Evolutionary conservation across 2,329 filamentous ascomycete species (phyloP), one percentile per base, ranked within the genome.

Genomic region (Fusarium illudens): DNA sequence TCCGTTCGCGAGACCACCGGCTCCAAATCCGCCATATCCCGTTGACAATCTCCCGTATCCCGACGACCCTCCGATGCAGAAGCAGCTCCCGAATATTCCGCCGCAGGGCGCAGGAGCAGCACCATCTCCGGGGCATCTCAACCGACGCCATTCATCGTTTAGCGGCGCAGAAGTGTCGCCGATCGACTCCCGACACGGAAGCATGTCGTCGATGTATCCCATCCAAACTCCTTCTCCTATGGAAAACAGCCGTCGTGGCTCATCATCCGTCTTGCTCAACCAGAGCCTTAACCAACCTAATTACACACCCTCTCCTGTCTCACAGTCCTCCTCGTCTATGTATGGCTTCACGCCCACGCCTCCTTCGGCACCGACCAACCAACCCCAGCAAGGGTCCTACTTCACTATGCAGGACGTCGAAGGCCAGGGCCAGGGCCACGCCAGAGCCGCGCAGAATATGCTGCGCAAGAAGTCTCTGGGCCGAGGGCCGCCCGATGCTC

Each of bases 191-290:
- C 65, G 74, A 0, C 65, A 71, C 2, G 71, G 72, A 6, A 75
- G 74, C 20, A 66, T 73, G 22, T 74, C 76, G 3, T 73, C 70
- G 1, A 58, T 44, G 8, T 19, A 60, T 34, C 57, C 71, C 9
- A 11, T 71, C 1, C 70, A 76, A 42, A 77, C 73, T 1, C 76
- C 75, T 1, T 77, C 76, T 0, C 76, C 76, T 0, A 67, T 75
- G 53, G 74, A 77, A 13, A 55, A 57, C 11, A 68, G 60, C 29
- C 68, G 72, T 6, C 70, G 67, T 17, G 68, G 36, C 44, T 75
- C 71, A 15, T 77, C 68, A 8, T 58, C 20, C 29, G 53, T 27
- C 4, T 72, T 68, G 3, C 57, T 71, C 13, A 20, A n/a, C 4
- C 65, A 67, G 39, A 27, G 8, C 17, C 12, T 64, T 3, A 58